Evolutionary conservation across 768 basidiomycete genomes (phyloP).

Genomic region (Lactarius tabidus): DNA sequence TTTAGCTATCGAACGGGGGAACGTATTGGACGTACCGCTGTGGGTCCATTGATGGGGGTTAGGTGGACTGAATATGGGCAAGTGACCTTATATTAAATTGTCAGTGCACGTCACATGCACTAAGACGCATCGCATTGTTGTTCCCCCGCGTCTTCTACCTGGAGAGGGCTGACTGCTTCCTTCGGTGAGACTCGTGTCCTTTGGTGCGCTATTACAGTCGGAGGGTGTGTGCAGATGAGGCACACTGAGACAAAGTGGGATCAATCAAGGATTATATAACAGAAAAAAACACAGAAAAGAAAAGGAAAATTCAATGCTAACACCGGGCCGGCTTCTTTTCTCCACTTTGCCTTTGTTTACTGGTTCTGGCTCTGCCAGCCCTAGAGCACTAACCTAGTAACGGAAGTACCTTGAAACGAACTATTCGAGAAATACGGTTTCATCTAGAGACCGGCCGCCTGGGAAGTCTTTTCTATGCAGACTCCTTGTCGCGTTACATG

Average conservation of each 20-base stretch:
- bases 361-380: not conserved
- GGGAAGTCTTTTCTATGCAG: not conserved
- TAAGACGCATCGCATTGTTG: constrained; percentile 4
- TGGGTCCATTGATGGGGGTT: constrained; percentile 6
- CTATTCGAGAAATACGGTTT: not conserved
- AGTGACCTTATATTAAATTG: constrained; percentile 10
- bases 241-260: not conserved
- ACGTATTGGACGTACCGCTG: not conserved
- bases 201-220: not conserved
- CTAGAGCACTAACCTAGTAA: no score
- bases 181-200: not conserved
- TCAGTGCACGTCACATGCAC: constrained; percentile 19
- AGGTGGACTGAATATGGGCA: not conserved
- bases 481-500: not conserved
- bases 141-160: not conserved
- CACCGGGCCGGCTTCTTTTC: not conserved
- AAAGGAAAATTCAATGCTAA: not conserved
- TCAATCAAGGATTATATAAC: not conserved
- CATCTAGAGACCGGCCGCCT: not conserved
- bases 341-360: not conserved
- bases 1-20: not conserved
- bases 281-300: not conserved
- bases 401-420: not conserved
- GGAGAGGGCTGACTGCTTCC: not conserved
- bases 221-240: not conserved